Conservation (phyloP, 2,329 filamentous ascomycete genomes). For the Septoria linicola region DNA sequence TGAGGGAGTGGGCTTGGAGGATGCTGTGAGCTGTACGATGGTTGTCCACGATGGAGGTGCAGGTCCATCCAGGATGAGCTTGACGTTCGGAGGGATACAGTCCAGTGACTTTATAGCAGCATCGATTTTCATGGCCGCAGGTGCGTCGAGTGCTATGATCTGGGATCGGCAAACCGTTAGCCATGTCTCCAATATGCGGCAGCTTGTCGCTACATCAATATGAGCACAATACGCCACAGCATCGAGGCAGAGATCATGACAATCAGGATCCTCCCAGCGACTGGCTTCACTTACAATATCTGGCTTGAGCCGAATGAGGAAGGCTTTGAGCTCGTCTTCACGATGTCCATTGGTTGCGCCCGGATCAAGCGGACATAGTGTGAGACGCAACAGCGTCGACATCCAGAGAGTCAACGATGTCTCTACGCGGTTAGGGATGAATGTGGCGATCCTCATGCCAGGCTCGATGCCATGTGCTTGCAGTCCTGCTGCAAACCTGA, state of each 20-base stretch:
- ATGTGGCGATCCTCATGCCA: constrained; percentile 21
- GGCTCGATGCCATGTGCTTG: constrained; percentile 10
- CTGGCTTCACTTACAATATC: no score
- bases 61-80: constrained; percentile 14
- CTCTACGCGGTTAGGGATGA: constrained; percentile 24
- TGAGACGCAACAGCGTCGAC: constrained; percentile 12
- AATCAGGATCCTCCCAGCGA: no score
- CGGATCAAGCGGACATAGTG: constrained; percentile 22
- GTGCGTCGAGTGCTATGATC: constrained; percentile 14
- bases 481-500: constrained; percentile 17
- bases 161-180: no score
- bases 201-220: no score
- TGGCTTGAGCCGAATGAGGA: constrained; percentile 16
- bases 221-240: no score
- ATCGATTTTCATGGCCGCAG: constrained; percentile 13
- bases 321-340: constrained; percentile 16
- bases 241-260: no score
- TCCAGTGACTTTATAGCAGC: constrained; percentile 1
- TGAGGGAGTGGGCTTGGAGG: background rate
- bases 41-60: constrained; percentile 2
- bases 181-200: no score
- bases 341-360: constrained; percentile 17
- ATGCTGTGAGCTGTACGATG: constrained; percentile 1
- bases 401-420: constrained; percentile 21
- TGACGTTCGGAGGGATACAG: no score